Conservation (phyloP, 148 eudicot genomes). For the Camellia japonica region DNA sequence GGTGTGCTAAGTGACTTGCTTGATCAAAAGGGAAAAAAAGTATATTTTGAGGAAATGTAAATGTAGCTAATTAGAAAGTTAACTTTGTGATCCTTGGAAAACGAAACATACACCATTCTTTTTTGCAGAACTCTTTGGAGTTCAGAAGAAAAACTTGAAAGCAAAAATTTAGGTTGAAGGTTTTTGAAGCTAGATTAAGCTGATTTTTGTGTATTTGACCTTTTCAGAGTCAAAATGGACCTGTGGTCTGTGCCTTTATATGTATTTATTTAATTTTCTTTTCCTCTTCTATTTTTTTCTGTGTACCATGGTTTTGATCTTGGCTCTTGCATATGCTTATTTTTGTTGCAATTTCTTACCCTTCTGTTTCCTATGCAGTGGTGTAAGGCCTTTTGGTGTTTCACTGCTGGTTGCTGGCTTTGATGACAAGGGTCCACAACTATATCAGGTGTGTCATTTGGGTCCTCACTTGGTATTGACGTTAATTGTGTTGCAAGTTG, state of each 20-base stretch:
- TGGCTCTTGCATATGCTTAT: background rate
- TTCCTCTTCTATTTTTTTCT: background rate
- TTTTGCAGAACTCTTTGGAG: background rate
- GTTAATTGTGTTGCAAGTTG: background rate
- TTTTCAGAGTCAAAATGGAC: background rate
- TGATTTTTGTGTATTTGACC: background rate
- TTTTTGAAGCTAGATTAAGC: background rate
- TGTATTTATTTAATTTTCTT: background rate
- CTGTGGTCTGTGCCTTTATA: too few relatives aligned
- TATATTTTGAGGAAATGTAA: background rate
- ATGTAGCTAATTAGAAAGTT: background rate
- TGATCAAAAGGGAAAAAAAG: background rate
- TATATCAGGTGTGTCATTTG: constrained; percentile 67
- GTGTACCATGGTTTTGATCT: background rate
- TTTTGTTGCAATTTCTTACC: constrained; percentile 1
- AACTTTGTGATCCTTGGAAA: background rate
- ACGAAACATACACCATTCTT: background rate
- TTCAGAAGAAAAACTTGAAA: background rate
- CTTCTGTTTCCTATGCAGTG: constrained; percentile 40
- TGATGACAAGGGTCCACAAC: constrained; percentile 98
- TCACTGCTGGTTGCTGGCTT: constrained; percentile 95
- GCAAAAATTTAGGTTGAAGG: constrained; percentile 1
- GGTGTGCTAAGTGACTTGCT: background rate
- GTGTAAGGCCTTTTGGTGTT: constrained; percentile 98
- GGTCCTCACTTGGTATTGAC: background rate